Evolutionary conservation across 192 early-diverging fungal genomes (phyloP), one percentile per base, ranked within the genome.

Genomic region (Podila verticillata): DNA sequence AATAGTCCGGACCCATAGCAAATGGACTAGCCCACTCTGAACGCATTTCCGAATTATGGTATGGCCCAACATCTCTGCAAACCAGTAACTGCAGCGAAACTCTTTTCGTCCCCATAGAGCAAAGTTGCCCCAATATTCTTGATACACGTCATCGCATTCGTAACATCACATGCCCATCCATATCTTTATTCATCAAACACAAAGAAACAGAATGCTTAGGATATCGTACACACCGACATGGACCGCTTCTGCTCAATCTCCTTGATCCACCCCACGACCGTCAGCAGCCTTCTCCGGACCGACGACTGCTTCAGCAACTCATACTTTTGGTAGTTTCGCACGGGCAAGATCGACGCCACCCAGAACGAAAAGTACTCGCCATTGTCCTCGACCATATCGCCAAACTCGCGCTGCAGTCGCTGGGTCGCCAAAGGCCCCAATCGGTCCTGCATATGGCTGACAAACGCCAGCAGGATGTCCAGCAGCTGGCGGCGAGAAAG

Each of bases 311-410:
- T 26, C n/a, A 90, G 63, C 7, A 90, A 61, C 24, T 65, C 67
- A n/a, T 75, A 71, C 54, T 86, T 89, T 39, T 87, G 86, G 30
- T 74, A 57, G 35, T 72, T 66, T 29, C 73, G 73, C 12, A 89
- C 69, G 8, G 89, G 87, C 28, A 90, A 60, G 48, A 89, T 81
- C 5, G 85, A 81, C 31, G 84, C 85, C 0, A 87, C 63, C 87
- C 89, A 90, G 68, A 82, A 90, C 8, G 77, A 83, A 39, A 87
- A 84, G 30, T 56, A 61, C 6, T 68, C 67, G 6, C 85, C 72
- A 34, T 81, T 70, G 57, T 82, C 82, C 22, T 84, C 83, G 22
- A 72, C 48, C 66, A 77, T 83, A n/a, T 84, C 80, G 7, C 84
- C 82, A 48, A 73, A 83, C 31, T 77, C 68, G 4, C 84, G 68